These are phyloP conservation scores for Colletotrichum filicis DNA, from an alignment of 2,329 filamentous ascomycete genomes.

Conservation along the genomic window DNA sequence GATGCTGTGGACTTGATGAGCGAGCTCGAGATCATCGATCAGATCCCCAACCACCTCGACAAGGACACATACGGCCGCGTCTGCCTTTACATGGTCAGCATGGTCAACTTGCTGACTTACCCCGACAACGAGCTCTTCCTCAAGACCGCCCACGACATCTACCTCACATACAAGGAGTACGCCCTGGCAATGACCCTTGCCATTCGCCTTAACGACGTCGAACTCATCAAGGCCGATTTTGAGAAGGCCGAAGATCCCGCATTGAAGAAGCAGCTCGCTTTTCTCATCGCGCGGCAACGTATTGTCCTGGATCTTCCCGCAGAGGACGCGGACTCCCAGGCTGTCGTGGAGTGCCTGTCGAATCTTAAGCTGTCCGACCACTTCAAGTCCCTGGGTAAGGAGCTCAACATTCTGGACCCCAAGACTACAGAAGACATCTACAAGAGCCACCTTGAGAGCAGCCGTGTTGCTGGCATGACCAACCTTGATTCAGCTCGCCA, in stretches of 20 bases:
- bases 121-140: constrained; percentile 98
- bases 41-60: constrained; percentile 89
- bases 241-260: constrained; percentile 82
- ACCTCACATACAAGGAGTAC: constrained; percentile 91
- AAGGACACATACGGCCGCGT: constrained; percentile 93
- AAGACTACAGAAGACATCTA: constrained; percentile 99
- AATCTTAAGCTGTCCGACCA: constrained; percentile 90
- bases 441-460: constrained; percentile 98
- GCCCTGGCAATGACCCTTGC: constrained; percentile 94
- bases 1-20: constrained; percentile 97
- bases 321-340: constrained; percentile 75
- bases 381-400: constrained; percentile 94
- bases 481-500: constrained; percentile 96
- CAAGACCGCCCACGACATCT: constrained; percentile 91
- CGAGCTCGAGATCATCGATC: constrained; percentile 96
- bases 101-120: constrained; percentile 97
- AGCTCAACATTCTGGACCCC: constrained; percentile 95
- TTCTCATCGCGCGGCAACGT: constrained; percentile 90
- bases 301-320: constrained; percentile 79
- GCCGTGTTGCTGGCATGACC: constrained; percentile 89
- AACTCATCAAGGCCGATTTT: constrained; percentile 86
- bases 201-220: constrained; percentile 89
- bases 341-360: constrained; percentile 84
- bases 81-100: constrained; percentile 98
- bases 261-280: constrained; percentile 92